Evolutionary conservation across 768 basidiomycete genomes (phyloP).

Genomic region (Lentinula edodes): DNA sequence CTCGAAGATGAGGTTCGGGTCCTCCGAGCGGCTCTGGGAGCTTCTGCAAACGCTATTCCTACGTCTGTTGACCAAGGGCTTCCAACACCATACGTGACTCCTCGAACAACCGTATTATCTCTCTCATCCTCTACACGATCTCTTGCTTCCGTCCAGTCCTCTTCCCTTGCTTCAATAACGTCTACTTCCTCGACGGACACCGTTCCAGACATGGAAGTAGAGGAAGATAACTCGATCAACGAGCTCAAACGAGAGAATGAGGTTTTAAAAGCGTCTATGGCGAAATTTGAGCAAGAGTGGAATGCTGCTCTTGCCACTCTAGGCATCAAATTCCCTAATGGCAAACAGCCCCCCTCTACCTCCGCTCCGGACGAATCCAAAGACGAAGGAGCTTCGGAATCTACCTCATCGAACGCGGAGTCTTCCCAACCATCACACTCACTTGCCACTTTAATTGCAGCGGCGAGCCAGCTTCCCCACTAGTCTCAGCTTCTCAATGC

Average conservation of each 20-base stretch:
- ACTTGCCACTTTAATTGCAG: constrained; percentile 3
- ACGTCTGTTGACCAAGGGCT: not conserved
- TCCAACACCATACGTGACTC: not conserved
- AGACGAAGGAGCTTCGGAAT: not conserved
- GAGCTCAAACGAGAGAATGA: constrained; percentile 3
- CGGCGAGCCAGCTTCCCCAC: constrained; percentile 2
- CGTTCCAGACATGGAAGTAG: not conserved
- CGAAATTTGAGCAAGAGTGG: constrained; percentile 3
- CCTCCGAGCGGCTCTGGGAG: not conserved
- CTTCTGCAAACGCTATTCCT: not conserved
- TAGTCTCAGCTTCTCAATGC: not conserved
- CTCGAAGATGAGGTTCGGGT: constrained; percentile 4
- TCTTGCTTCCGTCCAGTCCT: constrained; percentile 1
- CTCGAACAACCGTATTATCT: not conserved
- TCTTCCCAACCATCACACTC: not conserved
- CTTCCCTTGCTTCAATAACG: constrained; percentile 4
- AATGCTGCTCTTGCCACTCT: constrained; percentile 1
- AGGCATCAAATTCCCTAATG: not conserved
- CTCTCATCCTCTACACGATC: constrained; percentile 2
- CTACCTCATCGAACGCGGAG: not conserved
- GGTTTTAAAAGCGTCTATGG: constrained; percentile 1
- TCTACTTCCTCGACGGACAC: constrained; percentile 4
- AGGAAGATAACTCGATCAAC: not conserved
- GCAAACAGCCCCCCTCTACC: not conserved
- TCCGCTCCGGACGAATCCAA: not conserved